These are phyloP conservation scores for Pyrenula massariospora DNA, from an alignment of 495 filamentous ascomycete species.

Conservation along the genomic window DNA sequence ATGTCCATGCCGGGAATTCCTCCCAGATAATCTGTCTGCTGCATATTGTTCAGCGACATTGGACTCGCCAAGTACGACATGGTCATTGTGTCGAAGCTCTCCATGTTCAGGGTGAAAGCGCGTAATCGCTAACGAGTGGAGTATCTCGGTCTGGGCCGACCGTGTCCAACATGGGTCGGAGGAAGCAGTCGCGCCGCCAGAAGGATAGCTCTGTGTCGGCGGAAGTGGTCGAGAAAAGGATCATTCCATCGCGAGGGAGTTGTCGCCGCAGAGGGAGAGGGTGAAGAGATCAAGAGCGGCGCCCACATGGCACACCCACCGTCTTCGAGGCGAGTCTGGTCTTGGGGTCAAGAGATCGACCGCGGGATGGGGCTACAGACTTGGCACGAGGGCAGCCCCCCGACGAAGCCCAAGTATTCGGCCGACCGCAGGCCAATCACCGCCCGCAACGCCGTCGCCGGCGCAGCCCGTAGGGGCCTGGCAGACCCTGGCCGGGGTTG, in stretches of 20 bases:
- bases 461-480: no score
- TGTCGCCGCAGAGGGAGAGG: background rate
- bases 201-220: slow-evolving; percentile 4
- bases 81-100: slow-evolving; percentile 53
- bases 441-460: background rate
- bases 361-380: no score
- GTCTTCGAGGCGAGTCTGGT: no score
- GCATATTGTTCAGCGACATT: slow-evolving; percentile 38
- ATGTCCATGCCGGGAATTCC: slow-evolving; percentile 41
- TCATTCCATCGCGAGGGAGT: background rate
- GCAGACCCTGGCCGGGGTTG: background rate
- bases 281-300: background rate
- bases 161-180: background rate
- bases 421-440: background rate
- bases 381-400: no score
- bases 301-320: no score
- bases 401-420: no score
- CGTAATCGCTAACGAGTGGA: background rate
- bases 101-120: slow-evolving; percentile 30
- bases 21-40: slow-evolving; percentile 39
- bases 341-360: background rate
- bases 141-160: background rate
- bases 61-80: slow-evolving; percentile 51
- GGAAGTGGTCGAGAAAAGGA: slow-evolving; percentile 5
- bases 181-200: slow-evolving; percentile 10